phyloP scores from a whole-genome alignment of 306 rosid species.

The Vigna reflexopilosa region DNA sequence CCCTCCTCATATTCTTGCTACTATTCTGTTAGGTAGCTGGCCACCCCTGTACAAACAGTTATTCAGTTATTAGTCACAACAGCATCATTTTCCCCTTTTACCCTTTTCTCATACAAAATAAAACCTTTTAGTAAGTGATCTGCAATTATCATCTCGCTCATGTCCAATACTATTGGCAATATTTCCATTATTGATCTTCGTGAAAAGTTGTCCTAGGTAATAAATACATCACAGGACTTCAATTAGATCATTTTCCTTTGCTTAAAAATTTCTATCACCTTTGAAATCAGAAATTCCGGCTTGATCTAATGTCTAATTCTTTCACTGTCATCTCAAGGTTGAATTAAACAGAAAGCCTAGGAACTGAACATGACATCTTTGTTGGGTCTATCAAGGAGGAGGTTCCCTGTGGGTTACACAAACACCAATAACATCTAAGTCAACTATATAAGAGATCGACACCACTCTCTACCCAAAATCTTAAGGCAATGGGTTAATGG shows the following conservation, averaged over 20 bases:
- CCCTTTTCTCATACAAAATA: neutral
- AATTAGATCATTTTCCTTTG: neutral
- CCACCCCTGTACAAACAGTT: no score
- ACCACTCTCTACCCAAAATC: no score
- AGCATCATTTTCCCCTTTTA: neutral
- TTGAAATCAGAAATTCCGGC: neutral
- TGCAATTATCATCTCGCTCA: neutral
- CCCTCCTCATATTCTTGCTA: no score
- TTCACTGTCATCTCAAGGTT: constrained; percentile 11
- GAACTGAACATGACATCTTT: neutral
- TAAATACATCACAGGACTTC: neutral
- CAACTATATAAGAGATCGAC: no score
- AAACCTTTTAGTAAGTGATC: neutral
- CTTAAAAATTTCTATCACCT: neutral
- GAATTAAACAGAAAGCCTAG: constrained; percentile 14
- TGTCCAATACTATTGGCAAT: neutral
- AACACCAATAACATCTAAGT: no score
- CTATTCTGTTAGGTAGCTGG: no score
- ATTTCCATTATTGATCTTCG: neutral
- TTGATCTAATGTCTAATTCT: neutral
- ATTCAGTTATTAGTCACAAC: neutral
- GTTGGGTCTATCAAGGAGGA: no score
- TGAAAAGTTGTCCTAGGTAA: neutral
- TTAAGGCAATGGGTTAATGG: no score
- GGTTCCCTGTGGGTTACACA: no score